These are phyloP conservation scores for Atkinsonella texensis DNA, from an alignment of 2,329 filamentous ascomycete species.

Conservation along the genomic window DNA sequence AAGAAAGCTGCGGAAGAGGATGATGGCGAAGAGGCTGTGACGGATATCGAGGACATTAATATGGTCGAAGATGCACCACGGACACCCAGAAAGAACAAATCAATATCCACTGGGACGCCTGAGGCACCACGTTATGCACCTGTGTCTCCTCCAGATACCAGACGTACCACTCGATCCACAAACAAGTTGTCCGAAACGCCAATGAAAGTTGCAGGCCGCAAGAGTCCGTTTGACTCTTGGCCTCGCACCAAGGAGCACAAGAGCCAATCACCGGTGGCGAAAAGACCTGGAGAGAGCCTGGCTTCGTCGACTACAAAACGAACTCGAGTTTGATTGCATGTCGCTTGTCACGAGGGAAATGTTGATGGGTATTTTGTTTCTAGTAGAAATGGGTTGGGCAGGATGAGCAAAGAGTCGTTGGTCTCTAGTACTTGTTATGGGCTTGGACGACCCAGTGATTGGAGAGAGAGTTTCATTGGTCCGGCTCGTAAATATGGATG, in stretches of 20 bases:
- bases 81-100: slow-evolving; percentile 25
- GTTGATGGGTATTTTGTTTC: slow-evolving; percentile 3
- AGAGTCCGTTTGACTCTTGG: slow-evolving; percentile 57
- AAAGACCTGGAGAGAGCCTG: slow-evolving; percentile 27
- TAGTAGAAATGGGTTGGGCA: not conserved
- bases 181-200: slow-evolving; percentile 37
- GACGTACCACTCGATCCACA: slow-evolving; percentile 44
- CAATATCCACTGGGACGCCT: slow-evolving; percentile 31
- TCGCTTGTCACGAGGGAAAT: not conserved
- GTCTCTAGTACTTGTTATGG: not conserved
- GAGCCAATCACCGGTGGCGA: slow-evolving; percentile 32
- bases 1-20: slow-evolving; percentile 31
- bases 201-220: slow-evolving; percentile 25
- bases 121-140: slow-evolving; percentile 44
- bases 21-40: slow-evolving; percentile 48
- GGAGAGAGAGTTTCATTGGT: slow-evolving; percentile 1
- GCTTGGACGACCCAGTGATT: not conserved
- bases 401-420: not conserved
- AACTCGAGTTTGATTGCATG: slow-evolving; percentile 17
- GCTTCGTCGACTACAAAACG: slow-evolving; percentile 22
- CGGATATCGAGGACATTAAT: slow-evolving; percentile 43
- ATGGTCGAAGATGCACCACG: slow-evolving; percentile 15
- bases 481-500: not conserved
- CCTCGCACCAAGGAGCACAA: slow-evolving; percentile 47
- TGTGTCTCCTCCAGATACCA: slow-evolving; percentile 50